Evolutionary conservation across 2,329 filamentous ascomycete genomes (phyloP).

Genomic region (Gnomoniopsis sp.): DNA sequence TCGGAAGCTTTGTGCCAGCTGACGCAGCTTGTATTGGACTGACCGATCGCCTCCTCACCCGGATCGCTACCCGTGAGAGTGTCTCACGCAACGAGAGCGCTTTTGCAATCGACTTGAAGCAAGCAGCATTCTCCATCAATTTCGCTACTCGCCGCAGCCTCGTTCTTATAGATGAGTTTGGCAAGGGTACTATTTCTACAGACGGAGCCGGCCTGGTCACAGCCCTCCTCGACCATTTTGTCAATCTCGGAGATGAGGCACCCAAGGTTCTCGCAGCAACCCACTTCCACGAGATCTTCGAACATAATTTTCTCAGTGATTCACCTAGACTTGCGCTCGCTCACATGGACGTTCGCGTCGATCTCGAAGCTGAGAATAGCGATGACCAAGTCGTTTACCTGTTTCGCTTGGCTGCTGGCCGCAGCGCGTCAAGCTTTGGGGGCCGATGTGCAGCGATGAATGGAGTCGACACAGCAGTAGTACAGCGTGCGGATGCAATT

Average conservation of each 20-base stretch:
- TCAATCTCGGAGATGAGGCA: constrained; percentile 38
- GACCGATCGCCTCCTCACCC: constrained; percentile 88
- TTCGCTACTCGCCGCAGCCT: constrained; percentile 74
- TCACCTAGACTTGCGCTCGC: constrained; percentile 53
- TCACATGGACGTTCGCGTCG: constrained; percentile 69
- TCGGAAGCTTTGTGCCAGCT: constrained; percentile 90
- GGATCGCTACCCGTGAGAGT: constrained; percentile 71
- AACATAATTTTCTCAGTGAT: constrained; percentile 53
- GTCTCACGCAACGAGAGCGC: constrained; percentile 58
- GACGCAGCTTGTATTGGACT: constrained; percentile 72
- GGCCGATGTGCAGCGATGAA: constrained; percentile 83
- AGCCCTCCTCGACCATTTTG: constrained; percentile 56
- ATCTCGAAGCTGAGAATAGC: constrained; percentile 44
- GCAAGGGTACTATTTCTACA: constrained; percentile 57
- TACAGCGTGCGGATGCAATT: constrained; percentile 73
- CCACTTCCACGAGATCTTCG: constrained; percentile 71
- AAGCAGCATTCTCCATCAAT: constrained; percentile 73
- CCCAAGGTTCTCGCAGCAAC: constrained; percentile 61
- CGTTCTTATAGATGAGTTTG: constrained; percentile 90
- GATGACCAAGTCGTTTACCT: constrained; percentile 70
- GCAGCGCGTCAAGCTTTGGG: constrained; percentile 79
- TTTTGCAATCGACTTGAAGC: constrained; percentile 78
- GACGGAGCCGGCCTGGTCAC: constrained; percentile 58
- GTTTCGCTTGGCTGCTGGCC: constrained; percentile 65
- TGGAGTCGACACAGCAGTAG: constrained; percentile 69